These are phyloP conservation scores for Cercophora newfieldiana DNA, from an alignment of 495 filamentous ascomycete species.

Conservation along the genomic window DNA sequence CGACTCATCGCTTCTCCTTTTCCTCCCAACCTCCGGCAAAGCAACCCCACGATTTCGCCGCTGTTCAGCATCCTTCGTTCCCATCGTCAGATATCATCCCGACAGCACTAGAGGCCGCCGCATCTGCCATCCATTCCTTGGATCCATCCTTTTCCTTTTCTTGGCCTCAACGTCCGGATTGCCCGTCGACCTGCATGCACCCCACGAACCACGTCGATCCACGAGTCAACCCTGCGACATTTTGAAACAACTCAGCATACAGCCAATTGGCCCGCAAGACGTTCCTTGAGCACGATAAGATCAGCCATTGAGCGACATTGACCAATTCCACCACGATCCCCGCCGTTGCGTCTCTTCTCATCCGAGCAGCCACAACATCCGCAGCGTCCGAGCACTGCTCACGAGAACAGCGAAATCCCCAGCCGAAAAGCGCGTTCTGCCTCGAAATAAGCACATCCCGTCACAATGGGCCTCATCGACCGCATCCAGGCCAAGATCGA, in stretches of 20 bases:
- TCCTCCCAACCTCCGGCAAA: background rate
- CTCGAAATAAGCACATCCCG: background rate
- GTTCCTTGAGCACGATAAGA: background rate
- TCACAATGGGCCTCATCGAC: conserved; percentile 47
- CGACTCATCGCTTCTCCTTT: background rate
- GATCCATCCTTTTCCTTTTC: background rate
- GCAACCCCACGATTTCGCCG: background rate
- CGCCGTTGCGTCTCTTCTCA: background rate
- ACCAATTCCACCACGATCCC: background rate
- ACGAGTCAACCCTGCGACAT: conserved; percentile 12
- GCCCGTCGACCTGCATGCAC: background rate
- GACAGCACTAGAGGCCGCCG: background rate
- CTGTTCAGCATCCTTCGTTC: background rate
- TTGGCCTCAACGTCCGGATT: background rate
- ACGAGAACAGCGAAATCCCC: background rate
- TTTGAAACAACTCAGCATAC: conserved; percentile 12
- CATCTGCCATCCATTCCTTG: background rate
- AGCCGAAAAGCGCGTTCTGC: background rate
- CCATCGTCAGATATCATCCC: background rate
- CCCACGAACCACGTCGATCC: conserved; percentile 15
- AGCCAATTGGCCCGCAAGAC: conserved; percentile 11
- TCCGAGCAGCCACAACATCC: background rate
- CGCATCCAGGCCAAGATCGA: conserved; percentile 66
- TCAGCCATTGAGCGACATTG: conserved; percentile 9
- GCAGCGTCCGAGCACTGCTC: background rate